Conservation (phyloP, 2,329 filamentous ascomycete genomes). For the Talaromyces sp. region DNA sequence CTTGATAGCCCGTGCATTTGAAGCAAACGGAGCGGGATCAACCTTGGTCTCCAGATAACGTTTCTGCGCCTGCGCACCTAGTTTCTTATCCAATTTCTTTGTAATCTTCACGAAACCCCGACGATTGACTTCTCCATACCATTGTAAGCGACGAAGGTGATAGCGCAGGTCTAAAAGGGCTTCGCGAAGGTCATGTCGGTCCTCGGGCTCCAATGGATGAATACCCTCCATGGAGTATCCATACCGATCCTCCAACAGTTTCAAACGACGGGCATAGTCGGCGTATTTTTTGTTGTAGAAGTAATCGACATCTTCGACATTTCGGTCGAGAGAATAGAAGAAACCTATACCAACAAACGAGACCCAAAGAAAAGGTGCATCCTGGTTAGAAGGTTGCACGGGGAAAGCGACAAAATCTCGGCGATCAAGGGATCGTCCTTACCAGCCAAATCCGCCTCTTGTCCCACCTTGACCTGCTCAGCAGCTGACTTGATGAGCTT, state of each 20-base stretch:
- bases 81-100: slow-evolving; percentile 97
- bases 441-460: slow-evolving; percentile 88
- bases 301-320: slow-evolving; percentile 92
- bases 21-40: slow-evolving; percentile 83
- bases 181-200: slow-evolving; percentile 87
- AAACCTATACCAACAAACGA: slow-evolving; percentile 66
- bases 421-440: slow-evolving; percentile 45
- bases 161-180: slow-evolving; percentile 85
- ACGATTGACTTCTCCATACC: slow-evolving; percentile 97
- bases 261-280: slow-evolving; percentile 80
- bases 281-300: slow-evolving; percentile 97
- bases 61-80: slow-evolving; percentile 75
- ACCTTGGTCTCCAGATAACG: slow-evolving; percentile 90
- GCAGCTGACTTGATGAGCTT: slow-evolving; percentile 85
- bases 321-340: slow-evolving; percentile 94
- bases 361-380: slow-evolving; percentile 20
- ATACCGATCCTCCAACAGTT: slow-evolving; percentile 85
- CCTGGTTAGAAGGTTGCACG: slow-evolving; percentile 24
- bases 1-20: slow-evolving; percentile 63
- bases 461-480: slow-evolving; percentile 67
- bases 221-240: slow-evolving; percentile 70
- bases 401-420: slow-evolving; percentile 6
- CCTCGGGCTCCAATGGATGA: slow-evolving; percentile 78
- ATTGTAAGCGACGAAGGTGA: slow-evolving; percentile 87
- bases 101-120: slow-evolving; percentile 97